A percentile compares a stretch with the other conserved stretches of the same genome.
These are phyloP conservation scores for Cercospora berteroae DNA, from an alignment of 2,329 filamentous ascomycete species.

Conservation along the genomic window DNA sequence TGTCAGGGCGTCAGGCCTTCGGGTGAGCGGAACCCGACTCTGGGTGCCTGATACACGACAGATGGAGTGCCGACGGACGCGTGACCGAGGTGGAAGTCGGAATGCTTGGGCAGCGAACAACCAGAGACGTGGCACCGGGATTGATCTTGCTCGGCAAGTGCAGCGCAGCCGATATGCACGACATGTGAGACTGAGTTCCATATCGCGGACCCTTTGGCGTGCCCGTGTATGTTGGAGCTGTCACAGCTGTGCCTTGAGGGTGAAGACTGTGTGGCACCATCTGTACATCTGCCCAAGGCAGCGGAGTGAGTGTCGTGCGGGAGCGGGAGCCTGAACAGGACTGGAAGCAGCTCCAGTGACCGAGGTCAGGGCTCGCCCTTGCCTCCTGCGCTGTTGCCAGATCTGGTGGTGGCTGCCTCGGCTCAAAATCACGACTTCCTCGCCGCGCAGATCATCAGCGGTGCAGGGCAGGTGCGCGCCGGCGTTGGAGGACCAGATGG, in stretches of 20 bases:
- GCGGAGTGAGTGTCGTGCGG: too few relatives aligned
- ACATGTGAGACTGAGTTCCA: not conserved
- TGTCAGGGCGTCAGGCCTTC: not conserved
- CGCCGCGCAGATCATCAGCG: not conserved
- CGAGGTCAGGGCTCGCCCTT: not conserved
- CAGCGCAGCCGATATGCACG: conserved; percentile 6
- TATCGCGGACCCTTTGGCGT: not conserved
- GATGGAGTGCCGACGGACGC: too few relatives aligned
- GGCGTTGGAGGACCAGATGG: not conserved
- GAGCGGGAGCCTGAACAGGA: too few relatives aligned
- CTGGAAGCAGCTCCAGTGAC: not conserved
- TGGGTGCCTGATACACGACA: not conserved
- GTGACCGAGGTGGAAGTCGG: not conserved
- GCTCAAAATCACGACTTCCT: not conserved
- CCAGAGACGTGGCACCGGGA: not conserved
- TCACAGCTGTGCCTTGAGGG: not conserved
- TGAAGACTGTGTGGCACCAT: too few relatives aligned
- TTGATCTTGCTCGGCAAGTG: not conserved
- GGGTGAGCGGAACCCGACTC: not conserved
- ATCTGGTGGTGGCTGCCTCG: not conserved
- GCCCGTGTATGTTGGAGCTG: too few relatives aligned
- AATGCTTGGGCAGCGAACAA: not conserved
- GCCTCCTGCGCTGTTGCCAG: not conserved
- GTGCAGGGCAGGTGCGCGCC: not conserved
- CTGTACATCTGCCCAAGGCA: not conserved